These are phyloP conservation scores for Rhizopogon roseolus DNA, from an alignment of 768 basidiomycete genomes.

Conservation along the genomic window DNA sequence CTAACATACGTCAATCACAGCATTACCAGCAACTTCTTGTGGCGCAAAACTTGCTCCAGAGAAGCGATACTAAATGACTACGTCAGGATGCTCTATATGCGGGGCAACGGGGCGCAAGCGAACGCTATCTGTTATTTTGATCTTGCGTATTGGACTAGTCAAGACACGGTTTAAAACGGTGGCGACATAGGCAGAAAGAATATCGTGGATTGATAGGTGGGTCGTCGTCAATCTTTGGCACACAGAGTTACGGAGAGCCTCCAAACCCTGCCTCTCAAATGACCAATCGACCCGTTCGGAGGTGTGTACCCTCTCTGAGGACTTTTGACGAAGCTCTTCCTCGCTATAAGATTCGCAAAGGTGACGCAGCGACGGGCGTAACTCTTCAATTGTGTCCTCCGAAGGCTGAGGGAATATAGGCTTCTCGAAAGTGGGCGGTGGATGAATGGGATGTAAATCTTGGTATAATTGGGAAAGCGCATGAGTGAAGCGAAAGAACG, in stretches of 20 bases:
- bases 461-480: slow-evolving; percentile 25
- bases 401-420: slow-evolving; percentile 15
- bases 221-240: neutral
- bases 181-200: slow-evolving; percentile 23
- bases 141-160: slow-evolving; percentile 7
- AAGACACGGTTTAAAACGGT: slow-evolving; percentile 14
- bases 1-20: slow-evolving; percentile 15
- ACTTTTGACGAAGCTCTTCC: slow-evolving; percentile 15
- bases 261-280: slow-evolving; percentile 6
- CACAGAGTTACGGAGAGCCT: slow-evolving; percentile 11
- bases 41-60: slow-evolving; percentile 12
- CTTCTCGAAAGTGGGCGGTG: slow-evolving; percentile 21
- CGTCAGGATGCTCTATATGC: neutral
- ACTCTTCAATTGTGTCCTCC: slow-evolving; percentile 7
- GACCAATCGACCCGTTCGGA: slow-evolving; percentile 15
- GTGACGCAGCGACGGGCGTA: slow-evolving; percentile 18
- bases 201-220: slow-evolving; percentile 22
- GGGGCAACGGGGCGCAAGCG: neutral
- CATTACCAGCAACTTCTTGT: slow-evolving; percentile 14
- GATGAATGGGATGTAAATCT: slow-evolving; percentile 5
- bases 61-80: slow-evolving; percentile 14
- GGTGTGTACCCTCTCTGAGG: slow-evolving; percentile 3
- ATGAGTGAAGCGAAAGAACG: slow-evolving; percentile 23
- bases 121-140: slow-evolving; percentile 25
- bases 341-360: slow-evolving; percentile 12